These are phyloP conservation scores for Castanospermum australe DNA, from an alignment of 306 rosid genomes.

Conservation along the genomic window DNA sequence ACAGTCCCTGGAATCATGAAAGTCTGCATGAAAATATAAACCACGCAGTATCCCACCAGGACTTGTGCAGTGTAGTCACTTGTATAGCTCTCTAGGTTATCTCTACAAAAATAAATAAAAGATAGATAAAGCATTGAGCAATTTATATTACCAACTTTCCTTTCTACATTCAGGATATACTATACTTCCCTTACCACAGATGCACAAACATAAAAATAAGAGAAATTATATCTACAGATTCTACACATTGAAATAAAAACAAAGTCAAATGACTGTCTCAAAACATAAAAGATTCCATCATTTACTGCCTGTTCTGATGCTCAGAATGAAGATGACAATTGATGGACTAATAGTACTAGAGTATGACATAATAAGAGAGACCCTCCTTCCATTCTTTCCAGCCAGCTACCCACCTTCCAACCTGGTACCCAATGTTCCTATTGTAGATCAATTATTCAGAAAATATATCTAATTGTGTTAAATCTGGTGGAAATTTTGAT, in stretches of 20 bases:
- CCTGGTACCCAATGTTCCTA: background rate
- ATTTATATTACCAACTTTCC: conserved; percentile 9
- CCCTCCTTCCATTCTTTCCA: background rate
- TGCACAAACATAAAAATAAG: background rate
- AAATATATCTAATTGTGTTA: background rate
- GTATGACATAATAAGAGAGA: background rate
- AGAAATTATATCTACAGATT: background rate
- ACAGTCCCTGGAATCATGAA: conserved; percentile 99
- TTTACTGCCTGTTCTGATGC: background rate
- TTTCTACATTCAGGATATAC: background rate
- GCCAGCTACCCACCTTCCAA: background rate
- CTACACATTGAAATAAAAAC: background rate
- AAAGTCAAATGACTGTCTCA: background rate
- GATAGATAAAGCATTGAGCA: conserved; percentile 16
- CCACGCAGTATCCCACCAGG: conserved; percentile 90
- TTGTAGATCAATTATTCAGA: background rate
- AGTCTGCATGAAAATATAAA: conserved; percentile 97
- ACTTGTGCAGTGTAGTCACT: conserved; percentile 99
- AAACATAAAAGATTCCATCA: background rate
- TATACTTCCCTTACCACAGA: background rate
- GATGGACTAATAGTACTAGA: background rate
- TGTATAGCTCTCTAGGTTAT: conserved; percentile 93
- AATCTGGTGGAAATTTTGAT: background rate
- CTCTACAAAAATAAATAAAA: conserved; percentile 47
- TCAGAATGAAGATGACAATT: background rate